phyloP scores from a whole-genome alignment of 495 filamentous ascomycete genomes.

The Antarctomyces pellizariae region DNA sequence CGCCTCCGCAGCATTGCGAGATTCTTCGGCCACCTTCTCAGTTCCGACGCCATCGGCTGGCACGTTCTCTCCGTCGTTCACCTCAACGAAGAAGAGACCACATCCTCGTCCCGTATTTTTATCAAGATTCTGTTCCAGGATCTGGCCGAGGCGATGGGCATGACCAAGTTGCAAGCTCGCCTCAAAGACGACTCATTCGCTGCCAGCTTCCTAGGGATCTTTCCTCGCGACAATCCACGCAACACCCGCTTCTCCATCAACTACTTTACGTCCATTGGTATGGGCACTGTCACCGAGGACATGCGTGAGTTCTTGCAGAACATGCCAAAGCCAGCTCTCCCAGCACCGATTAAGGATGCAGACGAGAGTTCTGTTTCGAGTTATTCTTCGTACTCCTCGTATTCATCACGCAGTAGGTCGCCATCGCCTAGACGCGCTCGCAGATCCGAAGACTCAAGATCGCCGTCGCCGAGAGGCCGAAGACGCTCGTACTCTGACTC shows the following conservation, averaged over 20 bases:
- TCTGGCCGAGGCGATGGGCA: slow-evolving; percentile 63
- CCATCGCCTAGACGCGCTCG: slow-evolving; percentile 19
- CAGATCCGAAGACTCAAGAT: slow-evolving; percentile 6
- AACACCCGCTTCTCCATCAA: slow-evolving; percentile 96
- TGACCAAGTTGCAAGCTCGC: slow-evolving; percentile 50
- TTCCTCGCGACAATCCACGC: slow-evolving; percentile 68
- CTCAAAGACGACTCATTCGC: slow-evolving; percentile 57
- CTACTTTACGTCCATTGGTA: slow-evolving; percentile 92
- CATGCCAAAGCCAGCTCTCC: slow-evolving; percentile 50
- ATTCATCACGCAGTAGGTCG: slow-evolving; percentile 25
- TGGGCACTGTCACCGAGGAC: slow-evolving; percentile 82
- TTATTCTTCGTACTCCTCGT: slow-evolving; percentile 41
- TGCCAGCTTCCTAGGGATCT: slow-evolving; percentile 63
- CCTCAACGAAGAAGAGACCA: slow-evolving; percentile 92
- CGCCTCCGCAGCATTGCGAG: slow-evolving; percentile 79
- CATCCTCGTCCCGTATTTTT: slow-evolving; percentile 84
- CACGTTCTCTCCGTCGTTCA: slow-evolving; percentile 65
- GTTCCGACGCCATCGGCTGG: slow-evolving; percentile 77
- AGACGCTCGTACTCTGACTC: slow-evolving; percentile 18
- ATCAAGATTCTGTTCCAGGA: slow-evolving; percentile 96
- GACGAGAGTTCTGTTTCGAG: slow-evolving; percentile 37
- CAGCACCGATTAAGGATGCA: slow-evolving; percentile 32
- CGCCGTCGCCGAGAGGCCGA: slow-evolving; percentile 4
- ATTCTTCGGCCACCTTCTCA: slow-evolving; percentile 82
- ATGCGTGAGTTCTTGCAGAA: slow-evolving; percentile 84